Conservation (phyloP, 768 basidiomycete genomes). For the Lyophyllum shimeji region DNA sequence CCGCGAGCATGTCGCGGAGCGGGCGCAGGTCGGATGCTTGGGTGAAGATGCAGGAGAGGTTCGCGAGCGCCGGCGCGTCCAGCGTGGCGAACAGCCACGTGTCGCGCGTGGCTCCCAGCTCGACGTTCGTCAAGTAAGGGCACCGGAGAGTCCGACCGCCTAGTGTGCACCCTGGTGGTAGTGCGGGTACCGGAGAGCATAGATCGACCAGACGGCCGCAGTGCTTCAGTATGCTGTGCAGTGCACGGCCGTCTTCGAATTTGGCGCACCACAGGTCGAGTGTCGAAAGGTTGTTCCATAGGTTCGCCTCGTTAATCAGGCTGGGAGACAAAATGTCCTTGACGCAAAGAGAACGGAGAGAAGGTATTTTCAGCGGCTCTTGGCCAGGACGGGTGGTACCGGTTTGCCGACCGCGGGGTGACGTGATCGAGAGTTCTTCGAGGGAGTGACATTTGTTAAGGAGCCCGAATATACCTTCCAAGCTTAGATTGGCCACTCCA, state of each 20-base stretch:
- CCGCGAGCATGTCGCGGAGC: background rate
- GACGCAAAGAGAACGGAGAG: background rate
- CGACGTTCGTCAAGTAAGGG: background rate
- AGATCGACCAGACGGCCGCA: background rate
- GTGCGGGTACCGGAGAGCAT: background rate
- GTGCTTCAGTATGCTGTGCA: background rate
- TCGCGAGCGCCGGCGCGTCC: background rate
- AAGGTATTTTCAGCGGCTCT: background rate
- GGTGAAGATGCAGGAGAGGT: background rate
- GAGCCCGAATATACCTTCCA: background rate
- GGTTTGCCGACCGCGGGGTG: background rate
- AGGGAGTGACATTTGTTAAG: slow-evolving; percentile 3
- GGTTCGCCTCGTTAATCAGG: background rate
- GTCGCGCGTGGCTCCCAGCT: background rate
- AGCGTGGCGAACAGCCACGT: background rate
- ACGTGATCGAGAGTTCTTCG: background rate
- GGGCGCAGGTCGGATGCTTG: background rate
- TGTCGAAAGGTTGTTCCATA: slow-evolving; percentile 6
- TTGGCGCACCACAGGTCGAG: slow-evolving; percentile 1
- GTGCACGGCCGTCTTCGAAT: background rate
- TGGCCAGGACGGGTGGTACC: background rate
- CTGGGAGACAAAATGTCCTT: background rate
- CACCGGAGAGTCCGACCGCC: too few relatives aligned
- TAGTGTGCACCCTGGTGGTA: background rate
- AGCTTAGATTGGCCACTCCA: background rate